Conservation (phyloP, 441 rosid species). For the Pelargonium myrrhifolium region DNA sequence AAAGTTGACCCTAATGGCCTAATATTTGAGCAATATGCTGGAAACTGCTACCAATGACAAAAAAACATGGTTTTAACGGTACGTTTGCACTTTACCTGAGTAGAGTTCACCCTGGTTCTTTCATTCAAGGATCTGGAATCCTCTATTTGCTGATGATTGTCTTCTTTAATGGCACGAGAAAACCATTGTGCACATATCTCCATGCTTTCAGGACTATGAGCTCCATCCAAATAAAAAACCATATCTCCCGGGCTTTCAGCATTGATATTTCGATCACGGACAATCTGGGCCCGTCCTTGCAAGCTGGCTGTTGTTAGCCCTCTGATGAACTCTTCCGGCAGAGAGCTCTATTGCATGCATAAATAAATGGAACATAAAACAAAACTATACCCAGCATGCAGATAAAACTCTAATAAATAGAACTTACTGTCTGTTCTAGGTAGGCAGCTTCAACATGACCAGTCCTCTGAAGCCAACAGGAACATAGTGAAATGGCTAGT, state of each 20-base stretch:
- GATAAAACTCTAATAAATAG: constrained; percentile 5
- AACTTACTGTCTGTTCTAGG: constrained; percentile 49
- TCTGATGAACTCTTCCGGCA: constrained; percentile 73
- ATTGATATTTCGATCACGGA: constrained; percentile 45
- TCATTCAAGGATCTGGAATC: constrained; percentile 23
- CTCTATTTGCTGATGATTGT: constrained; percentile 25
- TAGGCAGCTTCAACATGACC: constrained; percentile 46
- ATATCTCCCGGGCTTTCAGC: constrained; percentile 45
- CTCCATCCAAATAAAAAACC: constrained; percentile 90
- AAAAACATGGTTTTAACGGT: background rate
- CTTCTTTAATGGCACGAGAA: constrained; percentile 47
- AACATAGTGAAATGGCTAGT: constrained; percentile 72
- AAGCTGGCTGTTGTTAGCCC: constrained; percentile 74
- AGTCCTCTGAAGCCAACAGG: constrained; percentile 76
- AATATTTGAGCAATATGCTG: too few relatives aligned
- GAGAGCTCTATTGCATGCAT: constrained; percentile 41
- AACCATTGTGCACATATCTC: constrained; percentile 81
- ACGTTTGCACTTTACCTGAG: constrained; percentile 38
- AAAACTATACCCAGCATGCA: background rate
- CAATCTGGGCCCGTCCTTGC: constrained; percentile 92
- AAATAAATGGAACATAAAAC: constrained; percentile 2
- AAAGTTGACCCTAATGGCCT: background rate
- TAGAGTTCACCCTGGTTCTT: constrained; percentile 29
- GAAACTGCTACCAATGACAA: background rate
- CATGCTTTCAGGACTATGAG: constrained; percentile 96